Base-by-base conservation (phyloP, 2,329 filamentous ascomycete genomes). In the Plenodomus tracheiphilus region DNA sequence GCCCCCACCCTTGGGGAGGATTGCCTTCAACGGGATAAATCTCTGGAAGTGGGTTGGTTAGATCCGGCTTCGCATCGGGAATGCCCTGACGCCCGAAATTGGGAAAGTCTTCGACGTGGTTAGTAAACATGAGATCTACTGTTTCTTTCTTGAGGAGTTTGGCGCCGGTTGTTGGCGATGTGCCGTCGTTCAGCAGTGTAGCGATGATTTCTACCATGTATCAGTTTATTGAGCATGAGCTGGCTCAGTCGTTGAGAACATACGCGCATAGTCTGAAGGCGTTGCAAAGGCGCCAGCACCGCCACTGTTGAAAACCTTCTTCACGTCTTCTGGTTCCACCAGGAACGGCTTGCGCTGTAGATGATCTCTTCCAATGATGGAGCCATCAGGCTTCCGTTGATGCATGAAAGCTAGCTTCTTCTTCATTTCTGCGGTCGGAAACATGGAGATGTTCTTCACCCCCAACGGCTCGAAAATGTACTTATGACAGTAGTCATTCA, bases 71-170 rank as follows among this genome's bases (percentile, higher is more conserved):
- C 0, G 78, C 70, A 6, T 73, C 74, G 0, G 75, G 67, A 6
- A 83, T 74, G 2, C 59, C 57, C 46, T 79, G 51, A 1, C 77
- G 72, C 15, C 73, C 74, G 50, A 80, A 82, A 50, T 84, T 57
- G 3, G 82, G 81, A 39, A 80, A 76, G 1, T 76, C 47, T 1
- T 78, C 73, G 39, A 85, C 77, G 48, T 84, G 83, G 62, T 88
- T 87, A 36, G 70, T 74, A 64, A 85, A 87, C 83, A 88, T 88
- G 25, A 79, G 71, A 15, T 85, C 77, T 0, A 89, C 79, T 0
- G 85, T 87, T 18, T 77, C 72, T 22, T 78, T 75, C 16, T 75
- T 69, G 2, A 89, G 75, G 16, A 89, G 76, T 49, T 77, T 74
- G 0, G 64, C 64, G 4, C 79, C 78, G 0, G 83, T 87, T 1